Evolutionary conservation across 1,284 basidiomycete genomes (phyloP).

Genomic region (Athelia sp.): DNA sequence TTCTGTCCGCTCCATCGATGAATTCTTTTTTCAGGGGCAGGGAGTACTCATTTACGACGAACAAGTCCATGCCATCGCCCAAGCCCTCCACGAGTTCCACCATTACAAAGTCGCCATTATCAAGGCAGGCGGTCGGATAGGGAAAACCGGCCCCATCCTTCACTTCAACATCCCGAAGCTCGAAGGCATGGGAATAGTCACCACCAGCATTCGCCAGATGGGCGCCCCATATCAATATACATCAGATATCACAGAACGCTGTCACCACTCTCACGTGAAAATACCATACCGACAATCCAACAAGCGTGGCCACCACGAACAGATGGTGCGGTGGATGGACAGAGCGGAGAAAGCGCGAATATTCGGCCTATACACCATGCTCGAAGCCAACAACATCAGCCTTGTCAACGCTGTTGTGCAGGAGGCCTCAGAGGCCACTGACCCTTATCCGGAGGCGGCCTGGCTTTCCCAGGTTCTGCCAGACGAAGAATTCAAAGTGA

Average conservation of each 20-base stretch:
- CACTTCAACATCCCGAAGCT: constrained; percentile 1
- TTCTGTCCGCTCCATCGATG: neutral
- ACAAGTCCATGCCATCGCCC: neutral
- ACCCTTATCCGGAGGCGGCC: too few species aligned
- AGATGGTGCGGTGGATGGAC: neutral
- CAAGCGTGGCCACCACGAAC: neutral
- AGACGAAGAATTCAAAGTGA: too few species aligned
- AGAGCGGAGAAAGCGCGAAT: neutral
- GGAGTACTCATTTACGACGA: neutral
- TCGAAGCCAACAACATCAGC: neutral
- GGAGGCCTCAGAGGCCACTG: too few species aligned
- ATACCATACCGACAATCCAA: neutral
- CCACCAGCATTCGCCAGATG: neutral
- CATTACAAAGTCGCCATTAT: neutral
- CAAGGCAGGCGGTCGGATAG: neutral
- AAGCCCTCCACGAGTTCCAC: neutral
- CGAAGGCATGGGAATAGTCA: neutral
- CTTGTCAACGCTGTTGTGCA: neutral
- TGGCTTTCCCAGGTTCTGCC: too few species aligned
- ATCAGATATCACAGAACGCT: too few species aligned
- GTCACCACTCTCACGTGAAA: neutral
- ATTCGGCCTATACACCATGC: too few species aligned
- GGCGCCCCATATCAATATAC: neutral
- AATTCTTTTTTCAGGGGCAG: neutral
- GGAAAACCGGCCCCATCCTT: neutral